Evolutionary conservation across 306 rosid genomes (phyloP).

Genomic region (Medicago ruthenica): DNA sequence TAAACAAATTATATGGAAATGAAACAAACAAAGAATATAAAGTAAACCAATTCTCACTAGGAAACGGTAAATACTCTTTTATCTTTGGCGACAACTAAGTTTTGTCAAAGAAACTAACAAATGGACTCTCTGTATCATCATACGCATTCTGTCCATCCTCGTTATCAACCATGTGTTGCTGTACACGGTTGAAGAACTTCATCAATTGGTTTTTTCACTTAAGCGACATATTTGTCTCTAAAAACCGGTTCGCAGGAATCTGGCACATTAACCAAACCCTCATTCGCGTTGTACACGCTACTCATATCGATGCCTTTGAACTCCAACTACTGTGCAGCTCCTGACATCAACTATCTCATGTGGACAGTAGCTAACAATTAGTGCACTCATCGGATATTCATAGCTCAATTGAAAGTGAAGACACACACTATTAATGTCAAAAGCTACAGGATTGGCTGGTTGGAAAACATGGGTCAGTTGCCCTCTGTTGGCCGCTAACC

Average conservation of each 20-base stretch:
- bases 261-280: constrained; percentile 63
- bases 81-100: constrained; percentile 80
- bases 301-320: constrained; percentile 76
- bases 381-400: background rate
- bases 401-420: background rate
- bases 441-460: too few species aligned
- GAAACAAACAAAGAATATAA: background rate
- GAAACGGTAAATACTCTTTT: constrained; percentile 71
- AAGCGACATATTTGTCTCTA: constrained; percentile 7
- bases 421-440: too few species aligned
- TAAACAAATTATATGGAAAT: background rate
- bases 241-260: constrained; percentile 55
- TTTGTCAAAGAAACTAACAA: constrained; percentile 69
- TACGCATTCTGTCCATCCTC: constrained; percentile 50
- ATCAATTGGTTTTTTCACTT: constrained; percentile 69
- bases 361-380: background rate
- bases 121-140: constrained; percentile 58
- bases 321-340: constrained; percentile 60
- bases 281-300: constrained; percentile 55
- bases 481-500: too few species aligned
- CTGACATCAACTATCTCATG: constrained; percentile 25
- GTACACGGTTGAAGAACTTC: constrained; percentile 90
- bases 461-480: too few species aligned
- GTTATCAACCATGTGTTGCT: constrained; percentile 60
- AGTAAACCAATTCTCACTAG: constrained; percentile 47